A percentile compares a stretch with the other conserved stretches of the same genome.
These are phyloP conservation scores for Zygosaccharomyces bailii DNA, from an alignment of 805 yeast species.

Conservation along the genomic window DNA sequence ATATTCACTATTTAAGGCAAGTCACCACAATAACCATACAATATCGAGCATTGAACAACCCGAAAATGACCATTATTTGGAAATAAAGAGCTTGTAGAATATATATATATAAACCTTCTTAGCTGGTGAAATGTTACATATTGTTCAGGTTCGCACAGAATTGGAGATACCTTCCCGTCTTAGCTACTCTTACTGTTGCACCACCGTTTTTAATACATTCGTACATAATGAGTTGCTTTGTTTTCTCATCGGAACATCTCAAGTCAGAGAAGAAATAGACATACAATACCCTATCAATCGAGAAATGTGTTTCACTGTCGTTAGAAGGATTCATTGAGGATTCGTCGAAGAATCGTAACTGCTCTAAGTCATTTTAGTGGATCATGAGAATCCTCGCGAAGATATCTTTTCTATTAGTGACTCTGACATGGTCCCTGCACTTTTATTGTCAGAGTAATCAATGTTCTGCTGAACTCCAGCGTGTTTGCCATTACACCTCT, in stretches of 20 bases:
- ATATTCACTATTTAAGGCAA: no score
- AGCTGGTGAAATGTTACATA: no score
- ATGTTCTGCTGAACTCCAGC: conserved; percentile 20
- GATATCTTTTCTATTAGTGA: conserved; percentile 13
- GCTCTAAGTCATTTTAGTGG: background rate
- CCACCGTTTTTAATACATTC: no score
- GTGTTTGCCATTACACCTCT: conserved; percentile 22
- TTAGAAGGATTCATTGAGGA: background rate
- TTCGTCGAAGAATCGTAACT: background rate
- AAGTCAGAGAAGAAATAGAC: background rate
- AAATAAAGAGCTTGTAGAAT: no score
- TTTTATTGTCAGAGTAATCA: conserved; percentile 21
- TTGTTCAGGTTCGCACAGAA: no score
- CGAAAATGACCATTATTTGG: no score
- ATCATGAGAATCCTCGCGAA: conserved; percentile 20
- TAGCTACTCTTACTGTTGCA: no score
- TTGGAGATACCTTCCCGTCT: no score
- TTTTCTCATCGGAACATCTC: background rate
- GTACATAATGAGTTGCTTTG: background rate
- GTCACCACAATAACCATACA: no score
- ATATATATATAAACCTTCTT: no score
- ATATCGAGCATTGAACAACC: no score
- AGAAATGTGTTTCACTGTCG: background rate
- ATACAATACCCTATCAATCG: background rate
- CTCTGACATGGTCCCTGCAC: conserved; percentile 18